These are phyloP conservation scores for Chlorella variabilis DNA, from an alignment of 163 green algal species.

Conservation along the genomic window DNA sequence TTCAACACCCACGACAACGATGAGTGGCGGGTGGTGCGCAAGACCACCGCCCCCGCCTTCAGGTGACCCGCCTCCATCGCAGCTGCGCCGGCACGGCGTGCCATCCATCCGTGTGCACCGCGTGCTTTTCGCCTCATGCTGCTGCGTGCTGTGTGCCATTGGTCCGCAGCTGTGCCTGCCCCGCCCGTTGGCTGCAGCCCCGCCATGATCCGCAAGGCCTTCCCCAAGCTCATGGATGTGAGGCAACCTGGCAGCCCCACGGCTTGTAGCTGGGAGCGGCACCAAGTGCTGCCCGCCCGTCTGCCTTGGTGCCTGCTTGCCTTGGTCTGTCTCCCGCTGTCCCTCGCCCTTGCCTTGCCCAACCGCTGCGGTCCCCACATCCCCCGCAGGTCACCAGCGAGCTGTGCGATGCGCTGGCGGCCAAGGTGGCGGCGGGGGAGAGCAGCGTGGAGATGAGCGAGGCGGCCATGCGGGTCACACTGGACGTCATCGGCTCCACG, in stretches of 20 bases:
- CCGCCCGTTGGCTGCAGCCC: no score
- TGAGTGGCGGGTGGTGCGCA: slow-evolving; percentile 25
- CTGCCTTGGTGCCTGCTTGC: neutral
- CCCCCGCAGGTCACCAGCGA: neutral
- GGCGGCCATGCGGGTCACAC: slow-evolving; percentile 3
- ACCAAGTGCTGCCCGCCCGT: no score
- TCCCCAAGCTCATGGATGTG: neutral
- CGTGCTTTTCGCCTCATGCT: no score
- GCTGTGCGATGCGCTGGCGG: slow-evolving; percentile 23
- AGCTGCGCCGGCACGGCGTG: no score
- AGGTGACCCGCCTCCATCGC: no score
- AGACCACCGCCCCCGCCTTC: slow-evolving; percentile 24
- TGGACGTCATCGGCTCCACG: slow-evolving; percentile 7
- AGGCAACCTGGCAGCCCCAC: neutral
- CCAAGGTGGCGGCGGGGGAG: neutral
- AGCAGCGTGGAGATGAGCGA: neutral
- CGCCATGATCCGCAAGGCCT: slow-evolving; percentile 27
- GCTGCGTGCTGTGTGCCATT: no score
- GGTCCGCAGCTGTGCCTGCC: no score
- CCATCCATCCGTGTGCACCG: no score
- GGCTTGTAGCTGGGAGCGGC: no score
- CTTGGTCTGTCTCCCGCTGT: no score
- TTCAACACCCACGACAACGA: slow-evolving; percentile 21
- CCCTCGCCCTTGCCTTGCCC: no score
- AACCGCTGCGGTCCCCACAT: no score